A percentile compares a stretch with the other conserved stretches of the same genome.
These are phyloP conservation scores for Hanseniaspora mollemarum DNA, from an alignment of 805 yeast genomes.

Conservation along the genomic window DNA sequence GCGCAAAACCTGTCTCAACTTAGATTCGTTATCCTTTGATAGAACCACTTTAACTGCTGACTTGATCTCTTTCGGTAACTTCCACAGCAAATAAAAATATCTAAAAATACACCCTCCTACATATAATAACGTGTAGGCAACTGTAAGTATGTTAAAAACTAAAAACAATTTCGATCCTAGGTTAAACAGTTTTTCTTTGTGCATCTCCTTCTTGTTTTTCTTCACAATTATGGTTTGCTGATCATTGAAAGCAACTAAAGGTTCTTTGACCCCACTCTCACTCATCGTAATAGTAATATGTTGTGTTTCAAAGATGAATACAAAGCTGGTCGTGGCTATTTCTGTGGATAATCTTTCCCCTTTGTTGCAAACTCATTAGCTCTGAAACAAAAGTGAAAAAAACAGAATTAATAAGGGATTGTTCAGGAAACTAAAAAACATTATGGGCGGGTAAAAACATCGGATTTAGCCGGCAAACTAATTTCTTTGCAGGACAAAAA, in stretches of 20 bases:
- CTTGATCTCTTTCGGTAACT: constrained; percentile 1
- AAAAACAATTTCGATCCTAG: constrained; percentile 9
- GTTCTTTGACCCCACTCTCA: background rate
- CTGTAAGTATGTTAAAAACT: background rate
- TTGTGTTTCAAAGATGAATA: background rate
- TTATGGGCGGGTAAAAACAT: no score
- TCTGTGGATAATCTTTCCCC: no score
- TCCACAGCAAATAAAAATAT: background rate
- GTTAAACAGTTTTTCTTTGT: constrained; percentile 1
- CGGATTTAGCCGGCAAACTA: no score
- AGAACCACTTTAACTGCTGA: background rate
- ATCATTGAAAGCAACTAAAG: background rate
- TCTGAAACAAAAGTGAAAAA: no score
- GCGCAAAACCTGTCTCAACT: background rate
- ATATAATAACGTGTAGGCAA: constrained; percentile 1
- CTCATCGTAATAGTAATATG: background rate
- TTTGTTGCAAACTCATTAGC: no score
- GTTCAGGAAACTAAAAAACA: no score
- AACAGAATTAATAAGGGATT: no score
- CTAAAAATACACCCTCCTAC: background rate
- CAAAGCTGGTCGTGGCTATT: background rate
- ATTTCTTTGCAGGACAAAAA: no score
- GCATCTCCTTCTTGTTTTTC: background rate
- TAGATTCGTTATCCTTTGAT: background rate
- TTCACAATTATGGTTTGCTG: constrained; percentile 3